phyloP scores from a whole-genome alignment of 78 protist species.

The Creolimax fragrantissima region DNA sequence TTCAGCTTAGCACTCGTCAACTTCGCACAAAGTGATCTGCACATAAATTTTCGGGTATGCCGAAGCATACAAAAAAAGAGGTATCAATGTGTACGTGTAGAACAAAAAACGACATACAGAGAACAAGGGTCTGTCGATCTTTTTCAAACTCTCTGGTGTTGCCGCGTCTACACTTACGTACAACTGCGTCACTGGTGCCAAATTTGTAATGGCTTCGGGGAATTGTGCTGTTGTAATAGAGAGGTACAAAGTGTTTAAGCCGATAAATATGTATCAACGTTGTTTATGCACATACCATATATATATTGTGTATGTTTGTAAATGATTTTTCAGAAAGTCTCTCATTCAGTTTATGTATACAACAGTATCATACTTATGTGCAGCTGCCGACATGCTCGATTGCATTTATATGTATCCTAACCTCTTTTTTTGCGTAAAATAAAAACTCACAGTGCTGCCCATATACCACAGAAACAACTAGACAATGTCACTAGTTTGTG shows the following conservation, averaged over 20 bases:
- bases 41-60: no score
- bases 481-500: no score
- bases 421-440: neutral
- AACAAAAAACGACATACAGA: no score
- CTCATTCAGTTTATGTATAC: no score
- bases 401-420: neutral
- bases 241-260: neutral
- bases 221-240: conserved; percentile 84
- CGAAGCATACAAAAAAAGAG: no score
- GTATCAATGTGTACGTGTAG: no score
- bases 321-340: no score
- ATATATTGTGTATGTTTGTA: neutral
- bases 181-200: conserved; percentile 74
- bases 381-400: no score
- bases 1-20: no score
- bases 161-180: conserved; percentile 83
- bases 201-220: conserved; percentile 47
- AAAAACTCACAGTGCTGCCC: neutral
- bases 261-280: neutral
- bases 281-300: neutral
- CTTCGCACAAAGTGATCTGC: no score
- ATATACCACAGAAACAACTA: no score
- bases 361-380: no score
- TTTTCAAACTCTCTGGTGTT: conserved; percentile 41
- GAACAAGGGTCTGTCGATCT: conserved; percentile 79